Percentiles rank a stretch among this genome's conserved stretches.
Conservation (phyloP, 2,329 filamentous ascomycete species). For the Colletotrichum sp. region DNA sequence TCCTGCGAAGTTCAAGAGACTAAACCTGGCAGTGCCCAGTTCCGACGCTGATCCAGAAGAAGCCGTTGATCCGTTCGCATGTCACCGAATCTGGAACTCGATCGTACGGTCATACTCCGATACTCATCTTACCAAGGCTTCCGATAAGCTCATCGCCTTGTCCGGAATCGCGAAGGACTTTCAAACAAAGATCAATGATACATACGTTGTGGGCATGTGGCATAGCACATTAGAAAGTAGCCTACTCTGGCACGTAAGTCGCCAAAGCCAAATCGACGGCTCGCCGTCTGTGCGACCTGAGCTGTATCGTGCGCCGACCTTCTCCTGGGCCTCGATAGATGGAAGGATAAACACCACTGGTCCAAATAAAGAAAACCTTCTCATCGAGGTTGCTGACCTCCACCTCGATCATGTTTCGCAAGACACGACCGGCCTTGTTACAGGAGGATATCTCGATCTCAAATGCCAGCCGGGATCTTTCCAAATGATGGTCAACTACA, state of each 20-base stretch:
- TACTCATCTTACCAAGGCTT: neutral
- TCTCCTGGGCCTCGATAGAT: neutral
- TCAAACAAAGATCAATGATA: neutral
- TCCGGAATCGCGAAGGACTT: neutral
- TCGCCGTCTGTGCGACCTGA: neutral
- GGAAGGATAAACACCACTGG: fast-evolving
- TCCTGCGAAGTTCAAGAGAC: neutral
- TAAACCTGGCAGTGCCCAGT: neutral
- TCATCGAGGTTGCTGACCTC: neutral
- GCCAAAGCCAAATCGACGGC: neutral
- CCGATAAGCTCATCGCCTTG: neutral
- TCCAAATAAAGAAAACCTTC: neutral
- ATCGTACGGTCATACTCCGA: neutral
- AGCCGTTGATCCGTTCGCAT: neutral
- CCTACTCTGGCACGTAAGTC: neutral
- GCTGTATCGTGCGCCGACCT: neutral
- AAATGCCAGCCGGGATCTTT: neutral
- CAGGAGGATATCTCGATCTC: neutral
- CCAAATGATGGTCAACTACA: neutral
- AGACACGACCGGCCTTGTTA: neutral
- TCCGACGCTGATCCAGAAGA: neutral
- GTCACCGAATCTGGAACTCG: neutral
- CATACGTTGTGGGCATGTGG: neutral
- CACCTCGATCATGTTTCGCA: neutral
- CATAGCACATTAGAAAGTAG: neutral